Evolutionary conservation across 2,329 filamentous ascomycete genomes (phyloP).

Genomic region (Pseudogymnoascus sp.): DNA sequence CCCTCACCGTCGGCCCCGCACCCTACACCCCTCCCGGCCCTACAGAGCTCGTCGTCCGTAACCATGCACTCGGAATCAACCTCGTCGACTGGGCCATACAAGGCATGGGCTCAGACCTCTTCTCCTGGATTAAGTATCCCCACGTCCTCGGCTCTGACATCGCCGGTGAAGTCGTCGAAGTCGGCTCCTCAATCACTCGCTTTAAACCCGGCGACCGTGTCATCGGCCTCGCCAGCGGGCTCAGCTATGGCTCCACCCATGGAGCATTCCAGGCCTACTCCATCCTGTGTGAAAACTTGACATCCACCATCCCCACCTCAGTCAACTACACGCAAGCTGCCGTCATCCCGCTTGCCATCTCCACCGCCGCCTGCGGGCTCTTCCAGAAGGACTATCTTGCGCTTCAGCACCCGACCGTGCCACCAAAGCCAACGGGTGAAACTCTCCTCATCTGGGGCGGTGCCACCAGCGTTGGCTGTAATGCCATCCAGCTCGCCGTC

Average conservation of each 20-base stretch:
- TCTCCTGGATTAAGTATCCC: slow-evolving; percentile 24
- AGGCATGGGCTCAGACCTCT: slow-evolving; percentile 33
- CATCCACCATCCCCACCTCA: slow-evolving; percentile 23
- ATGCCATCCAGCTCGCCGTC: slow-evolving; percentile 36
- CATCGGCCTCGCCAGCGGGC: slow-evolving; percentile 20
- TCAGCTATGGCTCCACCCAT: slow-evolving; percentile 28
- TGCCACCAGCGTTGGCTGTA: slow-evolving; percentile 17
- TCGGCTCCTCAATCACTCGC: slow-evolving; percentile 12
- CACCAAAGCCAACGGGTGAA: slow-evolving; percentile 14
- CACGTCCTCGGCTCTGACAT: slow-evolving; percentile 16
- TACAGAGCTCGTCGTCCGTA: slow-evolving; percentile 33
- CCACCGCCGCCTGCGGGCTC: slow-evolving; percentile 28
- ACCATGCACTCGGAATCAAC: slow-evolving; percentile 34
- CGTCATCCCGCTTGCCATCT: slow-evolving; percentile 29
- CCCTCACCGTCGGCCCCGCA: slow-evolving; percentile 29
- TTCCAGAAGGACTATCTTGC: slow-evolving; percentile 20
- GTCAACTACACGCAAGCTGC: slow-evolving; percentile 26
- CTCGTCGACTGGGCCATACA: slow-evolving; percentile 29
- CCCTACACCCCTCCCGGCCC: slow-evolving; percentile 29
- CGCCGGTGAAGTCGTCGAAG: slow-evolving; percentile 12
- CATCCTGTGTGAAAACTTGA: slow-evolving; percentile 20
- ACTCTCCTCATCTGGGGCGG: slow-evolving; percentile 17
- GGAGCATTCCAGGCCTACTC: slow-evolving; percentile 28
- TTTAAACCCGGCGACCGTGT: slow-evolving; percentile 20
- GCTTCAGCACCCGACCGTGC: slow-evolving; percentile 19